phyloP scores from a whole-genome alignment of 306 rosid species.

The Vachellia pachyceras region DNA sequence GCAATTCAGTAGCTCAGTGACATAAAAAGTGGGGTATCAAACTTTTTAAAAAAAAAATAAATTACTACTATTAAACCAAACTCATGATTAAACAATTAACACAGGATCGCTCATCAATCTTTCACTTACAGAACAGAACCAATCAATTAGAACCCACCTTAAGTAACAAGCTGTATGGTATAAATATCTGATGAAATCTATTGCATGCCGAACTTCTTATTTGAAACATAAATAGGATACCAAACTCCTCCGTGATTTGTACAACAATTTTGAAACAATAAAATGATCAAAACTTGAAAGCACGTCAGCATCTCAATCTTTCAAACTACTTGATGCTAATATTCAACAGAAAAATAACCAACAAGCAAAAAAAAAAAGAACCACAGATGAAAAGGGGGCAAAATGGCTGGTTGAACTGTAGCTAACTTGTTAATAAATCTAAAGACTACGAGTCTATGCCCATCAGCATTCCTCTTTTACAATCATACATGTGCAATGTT shows the following conservation, averaged over 20 bases:
- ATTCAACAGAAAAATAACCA: slow-evolving; percentile 31
- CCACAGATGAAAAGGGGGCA: slow-evolving; percentile 19
- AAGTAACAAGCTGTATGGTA: no score
- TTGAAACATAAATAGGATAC: background rate
- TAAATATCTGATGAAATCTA: background rate
- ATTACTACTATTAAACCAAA: background rate
- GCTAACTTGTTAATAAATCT: slow-evolving; percentile 40
- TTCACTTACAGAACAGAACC: slow-evolving; percentile 17
- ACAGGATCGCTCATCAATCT: background rate
- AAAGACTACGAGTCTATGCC: slow-evolving; percentile 40
- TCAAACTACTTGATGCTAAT: slow-evolving; percentile 23
- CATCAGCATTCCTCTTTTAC: slow-evolving; percentile 48
- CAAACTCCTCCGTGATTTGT: slow-evolving; percentile 9
- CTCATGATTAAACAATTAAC: slow-evolving; percentile 7
- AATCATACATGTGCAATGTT: slow-evolving; percentile 55
- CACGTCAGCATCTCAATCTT: slow-evolving; percentile 11
- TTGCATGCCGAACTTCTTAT: slow-evolving; percentile 24
- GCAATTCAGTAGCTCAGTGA: background rate
- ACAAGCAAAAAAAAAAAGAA: slow-evolving; percentile 32
- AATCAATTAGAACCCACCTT: no score
- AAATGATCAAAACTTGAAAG: slow-evolving; percentile 8
- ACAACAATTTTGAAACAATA: background rate
- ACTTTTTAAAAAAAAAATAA: background rate
- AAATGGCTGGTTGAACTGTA: slow-evolving; percentile 35
- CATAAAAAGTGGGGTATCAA: background rate